These are phyloP conservation scores for Biancaea sappan DNA, from an alignment of 306 rosid species.

Conservation along the genomic window DNA sequence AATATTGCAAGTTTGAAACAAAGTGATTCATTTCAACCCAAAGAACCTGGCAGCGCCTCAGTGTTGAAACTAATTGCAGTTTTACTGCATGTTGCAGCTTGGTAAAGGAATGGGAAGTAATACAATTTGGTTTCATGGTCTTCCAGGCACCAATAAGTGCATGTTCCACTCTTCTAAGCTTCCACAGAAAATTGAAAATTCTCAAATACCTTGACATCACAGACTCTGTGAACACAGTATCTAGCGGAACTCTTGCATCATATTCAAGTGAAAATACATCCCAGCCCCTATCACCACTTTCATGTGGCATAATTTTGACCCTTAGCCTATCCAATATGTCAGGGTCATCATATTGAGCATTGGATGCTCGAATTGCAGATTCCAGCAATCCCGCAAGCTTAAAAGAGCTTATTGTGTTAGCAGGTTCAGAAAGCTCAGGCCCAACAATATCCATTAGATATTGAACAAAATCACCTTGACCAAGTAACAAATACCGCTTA, in stretches of 20 bases:
- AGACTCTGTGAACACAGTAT: constrained; percentile 89
- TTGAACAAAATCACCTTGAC: constrained; percentile 98
- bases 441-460: constrained; percentile 96
- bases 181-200: constrained; percentile 93
- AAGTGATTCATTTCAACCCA: constrained; percentile 99
- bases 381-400: constrained; percentile 90
- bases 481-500: constrained; percentile 83
- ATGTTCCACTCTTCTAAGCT: constrained; percentile 94
- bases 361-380: constrained; percentile 88
- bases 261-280: constrained; percentile 95
- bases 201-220: constrained; percentile 92
- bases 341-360: constrained; percentile 94
- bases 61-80: constrained; percentile 77
- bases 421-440: constrained; percentile 95
- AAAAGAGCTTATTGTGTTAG: constrained; percentile 89
- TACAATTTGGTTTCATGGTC: constrained; percentile 95
- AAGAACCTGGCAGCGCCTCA: constrained; percentile 95
- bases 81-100: constrained; percentile 73
- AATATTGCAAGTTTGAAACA: constrained; percentile 89
- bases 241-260: constrained; percentile 90
- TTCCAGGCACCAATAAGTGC: constrained; percentile 97
- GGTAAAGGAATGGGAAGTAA: constrained; percentile 75
- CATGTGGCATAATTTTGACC: constrained; percentile 99
- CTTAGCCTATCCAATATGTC: constrained; percentile 91
- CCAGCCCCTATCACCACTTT: constrained; percentile 91